phyloP scores from a whole-genome alignment of 2,329 filamentous ascomycete genomes.

The Fusarium oligoseptatum region DNA sequence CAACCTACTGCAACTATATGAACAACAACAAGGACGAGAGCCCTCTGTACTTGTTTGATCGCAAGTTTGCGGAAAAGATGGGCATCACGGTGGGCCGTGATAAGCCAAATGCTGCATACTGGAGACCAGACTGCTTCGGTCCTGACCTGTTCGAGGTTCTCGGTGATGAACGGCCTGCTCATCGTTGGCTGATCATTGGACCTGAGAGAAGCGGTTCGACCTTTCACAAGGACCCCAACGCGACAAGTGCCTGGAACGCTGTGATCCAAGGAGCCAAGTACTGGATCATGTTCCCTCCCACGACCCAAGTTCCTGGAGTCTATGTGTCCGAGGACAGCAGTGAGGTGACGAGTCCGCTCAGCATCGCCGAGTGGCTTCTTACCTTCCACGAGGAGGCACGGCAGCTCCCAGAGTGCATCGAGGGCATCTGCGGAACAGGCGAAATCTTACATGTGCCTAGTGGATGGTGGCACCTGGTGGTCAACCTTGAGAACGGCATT shows the following conservation, averaged over 20 bases:
- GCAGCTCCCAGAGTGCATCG: slow-evolving; percentile 79
- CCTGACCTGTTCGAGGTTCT: slow-evolving; percentile 87
- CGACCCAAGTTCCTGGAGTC: slow-evolving; percentile 84
- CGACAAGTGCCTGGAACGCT: slow-evolving; percentile 90
- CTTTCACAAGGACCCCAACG: slow-evolving; percentile 88
- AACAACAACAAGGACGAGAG: slow-evolving; percentile 84
- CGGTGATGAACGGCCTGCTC: slow-evolving; percentile 82
- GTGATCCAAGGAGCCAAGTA: slow-evolving; percentile 92
- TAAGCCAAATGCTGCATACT: slow-evolving; percentile 71
- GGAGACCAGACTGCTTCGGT: slow-evolving; percentile 86
- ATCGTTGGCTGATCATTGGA: slow-evolving; percentile 93
- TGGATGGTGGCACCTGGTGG: slow-evolving; percentile 97
- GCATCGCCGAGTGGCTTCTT: slow-evolving; percentile 96
- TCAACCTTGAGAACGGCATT: slow-evolving; percentile 87
- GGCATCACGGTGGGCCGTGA: slow-evolving; percentile 70
- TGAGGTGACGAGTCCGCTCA: slow-evolving; percentile 93
- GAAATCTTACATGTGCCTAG: slow-evolving; percentile 94
- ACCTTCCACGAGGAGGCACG: slow-evolving; percentile 90
- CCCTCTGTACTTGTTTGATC: slow-evolving; percentile 93
- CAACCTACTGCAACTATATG: slow-evolving; percentile 88
- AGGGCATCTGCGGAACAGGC: slow-evolving; percentile 86
- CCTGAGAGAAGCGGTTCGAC: slow-evolving; percentile 90
- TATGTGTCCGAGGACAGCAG: slow-evolving; percentile 90
- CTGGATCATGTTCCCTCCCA: slow-evolving; percentile 97
- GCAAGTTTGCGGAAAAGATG: slow-evolving; percentile 90